Evolutionary conservation across 2,329 filamentous ascomycete species (phyloP).

Genomic region (Penicillium sp.): DNA sequence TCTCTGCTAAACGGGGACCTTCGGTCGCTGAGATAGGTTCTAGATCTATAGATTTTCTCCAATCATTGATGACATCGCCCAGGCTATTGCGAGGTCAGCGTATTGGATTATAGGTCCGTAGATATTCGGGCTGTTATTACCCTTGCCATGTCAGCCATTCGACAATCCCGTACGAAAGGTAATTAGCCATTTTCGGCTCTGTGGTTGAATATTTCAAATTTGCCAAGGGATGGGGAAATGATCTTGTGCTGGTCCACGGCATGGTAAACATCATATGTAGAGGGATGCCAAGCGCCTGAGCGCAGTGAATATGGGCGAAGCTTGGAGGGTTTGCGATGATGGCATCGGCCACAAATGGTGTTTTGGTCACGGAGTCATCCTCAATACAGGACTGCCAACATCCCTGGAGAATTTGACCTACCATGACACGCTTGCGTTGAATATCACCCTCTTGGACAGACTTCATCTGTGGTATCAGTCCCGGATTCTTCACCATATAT

Average conservation of each 20-base stretch:
- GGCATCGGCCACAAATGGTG: slow-evolving; percentile 50
- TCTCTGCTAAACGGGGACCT: slow-evolving; percentile 35
- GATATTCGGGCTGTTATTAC: slow-evolving; percentile 14
- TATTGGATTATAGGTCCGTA: neutral
- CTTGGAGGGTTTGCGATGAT: slow-evolving; percentile 54
- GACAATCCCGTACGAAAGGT: slow-evolving; percentile 45
- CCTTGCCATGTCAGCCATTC: slow-evolving; percentile 51
- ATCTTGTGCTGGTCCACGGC: slow-evolving; percentile 46
- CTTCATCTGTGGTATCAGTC: slow-evolving; percentile 34
- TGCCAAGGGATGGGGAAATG: slow-evolving; percentile 49
- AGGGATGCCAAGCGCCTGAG: slow-evolving; percentile 48
- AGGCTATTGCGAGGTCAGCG: slow-evolving; percentile 24
- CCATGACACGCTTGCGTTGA: slow-evolving; percentile 22
- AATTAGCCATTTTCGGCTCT: slow-evolving; percentile 41
- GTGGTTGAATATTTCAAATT: slow-evolving; percentile 41
- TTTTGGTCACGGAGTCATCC: slow-evolving; percentile 16
- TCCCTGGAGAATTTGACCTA: slow-evolving; percentile 34
- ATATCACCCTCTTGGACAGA: slow-evolving; percentile 31
- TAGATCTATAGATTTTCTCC: slow-evolving; percentile 37
- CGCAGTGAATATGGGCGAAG: slow-evolving; percentile 52
- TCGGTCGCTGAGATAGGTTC: slow-evolving; percentile 34
- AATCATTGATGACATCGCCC: slow-evolving; percentile 46
- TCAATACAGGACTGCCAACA: slow-evolving; percentile 36
- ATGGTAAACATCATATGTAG: slow-evolving; percentile 53
- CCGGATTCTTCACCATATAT: slow-evolving; percentile 49